Base-by-base conservation (phyloP, 495 filamentous ascomycete genomes). In the Daldinia concentrica region DNA sequence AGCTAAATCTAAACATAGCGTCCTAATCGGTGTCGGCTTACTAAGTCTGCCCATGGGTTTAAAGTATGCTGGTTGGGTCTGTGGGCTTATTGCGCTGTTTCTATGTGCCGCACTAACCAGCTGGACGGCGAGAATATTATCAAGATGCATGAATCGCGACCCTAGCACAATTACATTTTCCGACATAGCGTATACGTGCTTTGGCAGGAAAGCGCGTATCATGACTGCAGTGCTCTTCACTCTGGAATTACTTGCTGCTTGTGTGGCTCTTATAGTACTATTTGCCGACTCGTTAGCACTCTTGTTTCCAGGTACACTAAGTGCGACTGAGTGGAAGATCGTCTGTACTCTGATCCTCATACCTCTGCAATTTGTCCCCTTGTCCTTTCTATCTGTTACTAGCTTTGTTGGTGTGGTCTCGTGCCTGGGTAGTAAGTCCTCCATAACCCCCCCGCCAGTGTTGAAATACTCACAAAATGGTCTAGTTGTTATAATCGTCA, bases 131-230 rank as follows among this genome's bases (percentile, higher is more conserved):
- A 90, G 87, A 75, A 81, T 97, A 27, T 84, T 99, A 52, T 90
- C 94, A 9, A 94, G 91, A 76, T 98, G 95, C 79, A 89, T 97
- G 77, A 91, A 97, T 76, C 87, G 93, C 29, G 93, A 97, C 75
- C 75, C 83, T 29, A 81, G 82, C 68, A 80, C 89, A 77, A 83
- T 93, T 85, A 97, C 95, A 19, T 99, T 97, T 81, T 94, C 94
- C 26, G 95, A 99, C 76, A 83, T 99, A 24, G 96, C 95, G 24
- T 97, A 90, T 77, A 89, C 97, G 68, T 93, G 93, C 56, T 99
- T 95, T 76, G 95, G 95, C n/a, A 86, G 88, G 14, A 87, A 86
- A 52, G 93, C 93, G 30, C 90, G 95, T 39, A 81, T 97, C 32
- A 84, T 89, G 29, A 94, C 92, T 5, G 94, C 92, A 62, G 79